Evolutionary conservation across 139 green algal genomes (phyloP).

Genomic region (Chlamydomonas incerta): DNA sequence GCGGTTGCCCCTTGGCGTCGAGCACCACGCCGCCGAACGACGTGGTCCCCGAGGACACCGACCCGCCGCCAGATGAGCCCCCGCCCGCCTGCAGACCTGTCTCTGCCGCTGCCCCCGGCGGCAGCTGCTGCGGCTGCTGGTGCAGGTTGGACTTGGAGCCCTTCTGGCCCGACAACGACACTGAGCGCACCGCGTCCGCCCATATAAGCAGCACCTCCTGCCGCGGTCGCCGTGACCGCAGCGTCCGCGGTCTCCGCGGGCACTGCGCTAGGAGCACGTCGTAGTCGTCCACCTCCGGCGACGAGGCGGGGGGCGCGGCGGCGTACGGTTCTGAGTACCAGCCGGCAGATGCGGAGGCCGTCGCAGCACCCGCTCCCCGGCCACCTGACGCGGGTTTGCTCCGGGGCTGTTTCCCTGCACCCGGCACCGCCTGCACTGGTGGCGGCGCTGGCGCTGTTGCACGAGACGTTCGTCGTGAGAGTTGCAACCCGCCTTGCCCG

Average conservation of each 20-base stretch:
- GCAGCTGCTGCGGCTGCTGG: slow-evolving; percentile 1
- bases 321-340: neutral
- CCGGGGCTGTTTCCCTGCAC: neutral
- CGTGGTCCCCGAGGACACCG: neutral
- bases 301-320: too few relatives aligned
- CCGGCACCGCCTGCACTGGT: neutral
- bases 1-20: slow-evolving; percentile 24
- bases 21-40: slow-evolving; percentile 1
- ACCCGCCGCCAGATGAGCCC: slow-evolving; percentile 2
- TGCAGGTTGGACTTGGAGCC: neutral
- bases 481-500: neutral
- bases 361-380: neutral
- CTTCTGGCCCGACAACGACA: neutral
- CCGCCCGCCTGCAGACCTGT: neutral
- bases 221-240: neutral
- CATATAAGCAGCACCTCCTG: neutral
- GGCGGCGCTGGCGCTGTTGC: neutral
- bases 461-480: slow-evolving; percentile 5
- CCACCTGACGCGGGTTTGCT: neutral
- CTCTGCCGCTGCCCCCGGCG: neutral
- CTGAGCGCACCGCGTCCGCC: neutral
- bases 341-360: neutral
- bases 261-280: slow-evolving; percentile 16
- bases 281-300: neutral
- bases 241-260: slow-evolving; percentile 8